These are phyloP conservation scores for Cyclotella cryptica DNA, from an alignment of 108 stramenopile species.

Conservation along the genomic window DNA sequence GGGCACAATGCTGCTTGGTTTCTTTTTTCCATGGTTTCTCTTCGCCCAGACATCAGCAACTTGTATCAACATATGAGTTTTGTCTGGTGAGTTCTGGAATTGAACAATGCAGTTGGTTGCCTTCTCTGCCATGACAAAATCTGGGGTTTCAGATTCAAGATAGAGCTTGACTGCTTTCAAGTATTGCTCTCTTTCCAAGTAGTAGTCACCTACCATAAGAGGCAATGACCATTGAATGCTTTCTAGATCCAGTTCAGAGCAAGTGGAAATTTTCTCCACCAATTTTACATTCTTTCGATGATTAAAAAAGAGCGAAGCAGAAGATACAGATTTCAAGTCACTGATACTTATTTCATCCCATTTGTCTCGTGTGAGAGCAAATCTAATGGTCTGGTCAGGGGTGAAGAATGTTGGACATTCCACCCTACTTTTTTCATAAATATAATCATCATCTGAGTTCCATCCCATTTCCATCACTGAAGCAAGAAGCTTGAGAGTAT, in stretches of 20 bases:
- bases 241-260: not conserved
- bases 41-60: conserved; percentile 2
- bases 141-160: not conserved
- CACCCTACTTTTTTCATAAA: conserved; percentile 12
- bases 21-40: not conserved
- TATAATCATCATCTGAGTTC: conserved; percentile 18
- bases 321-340: conserved; percentile 3
- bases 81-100: not conserved
- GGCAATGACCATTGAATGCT: conserved; percentile 1
- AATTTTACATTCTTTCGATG: not conserved
- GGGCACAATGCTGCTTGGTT: conserved; percentile 1
- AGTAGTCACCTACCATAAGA: conserved; percentile 15
- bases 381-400: conserved; percentile 5
- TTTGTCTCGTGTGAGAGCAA: conserved; percentile 11
- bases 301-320: not conserved
- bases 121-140: conserved; percentile 11
- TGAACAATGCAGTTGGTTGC: conserved; percentile 18
- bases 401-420: conserved; percentile 12
- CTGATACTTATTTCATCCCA: conserved; percentile 17
- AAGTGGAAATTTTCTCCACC: not conserved
- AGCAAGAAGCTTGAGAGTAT: conserved; percentile 12
- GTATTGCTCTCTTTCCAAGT: conserved; percentile 4
- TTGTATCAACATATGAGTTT: conserved; percentile 1
- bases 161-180: conserved; percentile 5
- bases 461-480: conserved; percentile 13